These are phyloP conservation scores for Coniochaeta sp. DNA, from an alignment of 2,329 filamentous ascomycete species.

Conservation along the genomic window DNA sequence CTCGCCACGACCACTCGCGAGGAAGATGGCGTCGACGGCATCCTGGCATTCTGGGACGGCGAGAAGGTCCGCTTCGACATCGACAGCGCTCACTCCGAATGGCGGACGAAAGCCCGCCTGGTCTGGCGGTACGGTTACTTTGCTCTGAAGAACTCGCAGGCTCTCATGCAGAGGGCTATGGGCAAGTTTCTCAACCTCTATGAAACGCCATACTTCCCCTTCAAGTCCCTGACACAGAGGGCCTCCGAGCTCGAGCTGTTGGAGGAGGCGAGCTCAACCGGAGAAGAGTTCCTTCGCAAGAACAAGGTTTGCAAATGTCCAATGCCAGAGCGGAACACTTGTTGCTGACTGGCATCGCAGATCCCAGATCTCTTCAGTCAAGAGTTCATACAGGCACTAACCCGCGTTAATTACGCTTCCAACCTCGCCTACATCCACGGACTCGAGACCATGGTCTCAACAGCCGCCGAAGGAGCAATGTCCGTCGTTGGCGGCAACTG, in stretches of 20 bases:
- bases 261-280: constrained; percentile 61
- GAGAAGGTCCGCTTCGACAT: constrained; percentile 63
- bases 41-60: constrained; percentile 82
- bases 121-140: constrained; percentile 74
- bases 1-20: constrained; percentile 41
- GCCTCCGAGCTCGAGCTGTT: constrained; percentile 62
- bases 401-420: constrained; percentile 89
- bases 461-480: constrained; percentile 80
- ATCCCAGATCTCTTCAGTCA: constrained; percentile 62
- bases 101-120: constrained; percentile 75
- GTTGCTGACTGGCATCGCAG: constrained; percentile 18
- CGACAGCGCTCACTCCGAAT: constrained; percentile 51
- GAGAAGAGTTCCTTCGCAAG: constrained; percentile 61
- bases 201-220: constrained; percentile 75
- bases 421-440: constrained; percentile 84
- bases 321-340: neutral
- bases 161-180: constrained; percentile 64
- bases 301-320: constrained; percentile 45
- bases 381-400: constrained; percentile 84
- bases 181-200: constrained; percentile 75
- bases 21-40: constrained; percentile 30
- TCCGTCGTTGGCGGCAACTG: constrained; percentile 82
- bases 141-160: constrained; percentile 66
- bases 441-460: constrained; percentile 82
- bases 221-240: constrained; percentile 65